These are phyloP conservation scores for Lithospermum erythrorhizon DNA, from an alignment of 257 asterid genomes.

Conservation along the genomic window DNA sequence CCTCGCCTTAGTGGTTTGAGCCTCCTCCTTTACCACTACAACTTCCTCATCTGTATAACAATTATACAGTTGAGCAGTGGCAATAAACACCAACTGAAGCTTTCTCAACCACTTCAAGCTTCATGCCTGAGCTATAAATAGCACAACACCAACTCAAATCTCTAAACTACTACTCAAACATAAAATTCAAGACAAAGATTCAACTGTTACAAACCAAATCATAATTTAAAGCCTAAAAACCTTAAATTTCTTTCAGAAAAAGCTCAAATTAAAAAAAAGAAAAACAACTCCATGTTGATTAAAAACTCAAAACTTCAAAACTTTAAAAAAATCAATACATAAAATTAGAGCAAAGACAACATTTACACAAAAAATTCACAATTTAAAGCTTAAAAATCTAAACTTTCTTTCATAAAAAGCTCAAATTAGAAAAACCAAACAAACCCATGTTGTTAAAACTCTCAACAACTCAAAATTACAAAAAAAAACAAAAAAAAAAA, in stretches of 20 bases:
- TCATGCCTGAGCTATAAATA: no score
- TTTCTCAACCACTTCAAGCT: no score
- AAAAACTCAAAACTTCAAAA: neutral
- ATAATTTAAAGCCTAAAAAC: neutral
- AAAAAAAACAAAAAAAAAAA: neutral
- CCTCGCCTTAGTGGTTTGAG: no score
- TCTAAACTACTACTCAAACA: neutral
- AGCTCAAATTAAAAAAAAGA: slow-evolving; percentile 1
- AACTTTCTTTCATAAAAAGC: slow-evolving; percentile 6
- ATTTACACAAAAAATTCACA: no score
- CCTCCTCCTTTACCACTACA: no score
- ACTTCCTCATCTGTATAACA: no score
- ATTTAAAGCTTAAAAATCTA: neutral
- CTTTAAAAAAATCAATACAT: no score
- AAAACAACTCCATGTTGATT: neutral
- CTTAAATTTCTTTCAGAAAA: slow-evolving; percentile 4
- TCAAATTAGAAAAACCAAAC: neutral
- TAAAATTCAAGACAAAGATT: neutral
- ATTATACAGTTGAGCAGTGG: no score
- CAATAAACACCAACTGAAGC: no score
- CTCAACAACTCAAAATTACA: neutral
- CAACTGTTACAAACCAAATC: neutral
- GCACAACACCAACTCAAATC: no score
- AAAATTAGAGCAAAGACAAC: no score
- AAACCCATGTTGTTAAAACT: neutral